These are phyloP conservation scores for Picea sitchensis DNA, from an alignment of 75 land plant species.

Conservation along the genomic window DNA sequence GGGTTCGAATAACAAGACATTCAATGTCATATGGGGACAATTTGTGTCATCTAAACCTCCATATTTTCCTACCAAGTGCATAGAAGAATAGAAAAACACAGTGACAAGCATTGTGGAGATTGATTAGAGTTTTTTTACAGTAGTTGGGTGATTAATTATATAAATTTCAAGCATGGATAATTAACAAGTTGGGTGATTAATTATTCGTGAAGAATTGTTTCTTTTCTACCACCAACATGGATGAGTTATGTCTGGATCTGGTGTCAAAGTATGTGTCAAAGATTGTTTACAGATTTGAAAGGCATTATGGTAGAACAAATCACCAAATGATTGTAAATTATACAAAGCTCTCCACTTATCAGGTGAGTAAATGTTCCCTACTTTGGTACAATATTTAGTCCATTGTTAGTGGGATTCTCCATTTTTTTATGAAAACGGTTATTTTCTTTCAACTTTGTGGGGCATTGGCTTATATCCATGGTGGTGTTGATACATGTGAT, in stretches of 20 bases:
- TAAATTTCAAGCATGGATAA: too few relatives aligned
- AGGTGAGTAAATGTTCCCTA: constrained; percentile 31
- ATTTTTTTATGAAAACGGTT: neutral
- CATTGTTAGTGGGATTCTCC: neutral
- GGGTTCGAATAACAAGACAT: too few relatives aligned
- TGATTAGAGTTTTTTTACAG: too few relatives aligned
- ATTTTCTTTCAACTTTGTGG: constrained; percentile 57
- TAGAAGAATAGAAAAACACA: too few relatives aligned
- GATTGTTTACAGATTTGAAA: constrained; percentile 63
- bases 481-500: constrained; percentile 75
- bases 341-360: constrained; percentile 86
- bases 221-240: constrained; percentile 80
- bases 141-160: too few relatives aligned
- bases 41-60: too few relatives aligned
- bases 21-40: too few relatives aligned
- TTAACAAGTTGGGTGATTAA: too few relatives aligned
- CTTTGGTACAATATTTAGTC: neutral
- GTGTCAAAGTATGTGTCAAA: constrained; percentile 92
- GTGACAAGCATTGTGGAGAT: too few relatives aligned
- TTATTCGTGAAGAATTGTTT: constrained; percentile 95
- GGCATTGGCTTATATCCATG: constrained; percentile 83
- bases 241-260: constrained; percentile 83
- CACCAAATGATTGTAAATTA: constrained; percentile 87
- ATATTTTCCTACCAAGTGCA: too few relatives aligned
- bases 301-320: constrained; percentile 60